Evolutionary conservation across 371 early-diverging fungal genomes (phyloP).

Genomic region (Synchytrium microbalum): DNA sequence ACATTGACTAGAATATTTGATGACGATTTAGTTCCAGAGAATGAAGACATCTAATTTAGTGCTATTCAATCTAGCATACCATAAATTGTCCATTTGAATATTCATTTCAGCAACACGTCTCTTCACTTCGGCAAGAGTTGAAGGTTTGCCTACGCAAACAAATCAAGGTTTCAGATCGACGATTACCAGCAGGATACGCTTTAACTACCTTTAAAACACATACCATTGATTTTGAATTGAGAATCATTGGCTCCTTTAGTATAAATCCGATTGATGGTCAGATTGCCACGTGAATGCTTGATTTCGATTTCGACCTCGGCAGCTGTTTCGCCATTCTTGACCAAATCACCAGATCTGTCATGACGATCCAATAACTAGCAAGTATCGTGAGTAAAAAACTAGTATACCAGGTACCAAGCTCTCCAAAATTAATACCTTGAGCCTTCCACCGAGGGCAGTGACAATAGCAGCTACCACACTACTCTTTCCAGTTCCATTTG

Average conservation of each 20-base stretch:
- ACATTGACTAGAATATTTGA: conserved; percentile 63
- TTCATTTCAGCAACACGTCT: conserved; percentile 50
- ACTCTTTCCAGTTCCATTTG: conserved; percentile 98
- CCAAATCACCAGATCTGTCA: conserved; percentile 81
- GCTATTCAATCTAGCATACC: conserved; percentile 30
- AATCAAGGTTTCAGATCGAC: neutral
- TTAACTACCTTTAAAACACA: neutral
- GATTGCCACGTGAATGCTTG: conserved; percentile 39
- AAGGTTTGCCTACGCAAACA: conserved; percentile 37
- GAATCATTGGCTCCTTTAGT: conserved; percentile 57
- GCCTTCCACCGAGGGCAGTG: conserved; percentile 86
- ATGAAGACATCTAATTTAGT: neutral
- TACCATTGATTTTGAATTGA: conserved; percentile 76
- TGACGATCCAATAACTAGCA: conserved; percentile 69
- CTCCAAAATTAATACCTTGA: conserved; percentile 46
- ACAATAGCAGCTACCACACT: conserved; percentile 97
- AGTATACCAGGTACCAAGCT: neutral
- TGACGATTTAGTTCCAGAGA: neutral
- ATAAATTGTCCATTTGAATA: conserved; percentile 94
- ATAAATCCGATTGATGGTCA: conserved; percentile 63
- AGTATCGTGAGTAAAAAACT: neutral
- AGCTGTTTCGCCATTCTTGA: conserved; percentile 77
- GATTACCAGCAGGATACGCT: neutral
- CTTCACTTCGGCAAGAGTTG: conserved; percentile 56
- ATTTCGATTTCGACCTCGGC: conserved; percentile 75